phyloP scores from a whole-genome alignment of 306 rosid species.

The Luffa aegyptiaca region DNA sequence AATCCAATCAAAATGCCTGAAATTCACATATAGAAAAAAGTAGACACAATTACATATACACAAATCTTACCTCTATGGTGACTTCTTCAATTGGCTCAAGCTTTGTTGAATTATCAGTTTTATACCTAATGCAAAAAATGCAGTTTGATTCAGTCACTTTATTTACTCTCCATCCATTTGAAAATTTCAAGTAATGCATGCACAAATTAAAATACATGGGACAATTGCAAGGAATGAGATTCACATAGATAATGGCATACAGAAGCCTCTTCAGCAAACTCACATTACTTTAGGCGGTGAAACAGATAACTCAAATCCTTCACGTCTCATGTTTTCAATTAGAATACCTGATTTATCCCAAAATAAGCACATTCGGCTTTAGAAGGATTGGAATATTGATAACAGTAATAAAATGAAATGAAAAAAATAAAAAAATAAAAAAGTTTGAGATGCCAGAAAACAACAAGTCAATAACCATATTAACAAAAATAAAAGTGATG shows the following conservation, averaged over 20 bases:
- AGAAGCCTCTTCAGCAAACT: conserved; percentile 27
- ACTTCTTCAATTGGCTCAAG: conserved; percentile 98
- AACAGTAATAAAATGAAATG: neutral
- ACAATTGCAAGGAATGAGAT: neutral
- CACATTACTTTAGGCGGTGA: conserved; percentile 99
- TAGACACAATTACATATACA: neutral
- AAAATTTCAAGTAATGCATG: neutral
- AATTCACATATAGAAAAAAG: conserved; percentile 13
- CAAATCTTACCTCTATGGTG: conserved; percentile 64
- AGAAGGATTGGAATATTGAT: neutral
- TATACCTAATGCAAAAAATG: conserved; percentile 56
- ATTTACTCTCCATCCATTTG: neutral
- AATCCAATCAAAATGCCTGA: conserved; percentile 5
- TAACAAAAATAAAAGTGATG: neutral
- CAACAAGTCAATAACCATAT: neutral
- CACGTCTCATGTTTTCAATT: conserved; percentile 98
- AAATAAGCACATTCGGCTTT: conserved; percentile 17
- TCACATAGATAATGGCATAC: neutral
- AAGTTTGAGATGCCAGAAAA: neutral
- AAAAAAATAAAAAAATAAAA: neutral
- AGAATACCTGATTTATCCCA: conserved; percentile 62
- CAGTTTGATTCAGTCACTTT: neutral
- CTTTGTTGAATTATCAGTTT: conserved; percentile 56
- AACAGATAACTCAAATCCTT: conserved; percentile 88
- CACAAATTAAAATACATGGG: neutral